phyloP scores from a whole-genome alignment of 208 protist genomes.

The Strigomonas culicis region DNA sequence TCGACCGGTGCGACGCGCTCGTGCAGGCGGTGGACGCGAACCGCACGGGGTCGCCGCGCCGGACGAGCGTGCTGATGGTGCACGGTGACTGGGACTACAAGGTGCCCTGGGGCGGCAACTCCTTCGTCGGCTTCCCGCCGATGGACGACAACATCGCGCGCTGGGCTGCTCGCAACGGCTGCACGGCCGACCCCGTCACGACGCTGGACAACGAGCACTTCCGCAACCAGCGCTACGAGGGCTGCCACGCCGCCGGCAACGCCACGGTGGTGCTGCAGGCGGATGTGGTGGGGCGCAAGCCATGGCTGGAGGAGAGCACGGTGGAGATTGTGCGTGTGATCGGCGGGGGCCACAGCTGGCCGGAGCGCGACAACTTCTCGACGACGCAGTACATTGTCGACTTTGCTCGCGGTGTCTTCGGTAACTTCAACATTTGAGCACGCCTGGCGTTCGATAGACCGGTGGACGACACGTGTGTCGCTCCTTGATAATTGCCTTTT shows the following conservation, averaged over 20 bases:
- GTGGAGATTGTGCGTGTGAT: slow-evolving; percentile 58
- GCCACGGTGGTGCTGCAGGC: background rate
- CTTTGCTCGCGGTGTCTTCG: slow-evolving; percentile 43
- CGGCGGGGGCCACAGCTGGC: slow-evolving; percentile 45
- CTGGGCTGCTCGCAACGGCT: slow-evolving; percentile 46
- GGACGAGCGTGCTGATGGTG: slow-evolving; percentile 63
- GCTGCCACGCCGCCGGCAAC: slow-evolving; percentile 17
- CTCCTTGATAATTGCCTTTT: too few species aligned
- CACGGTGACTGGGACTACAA: slow-evolving; percentile 56
- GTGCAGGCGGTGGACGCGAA: slow-evolving; percentile 13
- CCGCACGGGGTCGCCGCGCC: background rate
- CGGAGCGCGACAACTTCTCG: slow-evolving; percentile 43
- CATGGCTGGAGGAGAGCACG: background rate
- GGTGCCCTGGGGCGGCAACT: slow-evolving; percentile 59
- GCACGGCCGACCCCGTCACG: slow-evolving; percentile 8
- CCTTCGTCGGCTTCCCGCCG: slow-evolving; percentile 47
- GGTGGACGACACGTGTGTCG: too few species aligned
- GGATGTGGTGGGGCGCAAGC: background rate
- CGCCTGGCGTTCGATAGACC: too few species aligned
- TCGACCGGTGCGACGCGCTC: slow-evolving; percentile 30
- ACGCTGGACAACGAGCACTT: slow-evolving; percentile 47
- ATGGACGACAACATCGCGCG: slow-evolving; percentile 30
- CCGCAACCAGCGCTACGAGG: slow-evolving; percentile 39
- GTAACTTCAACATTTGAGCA: background rate
- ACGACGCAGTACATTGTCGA: slow-evolving; percentile 68